These are phyloP conservation scores for Microbotryum scabiosae DNA, from an alignment of 1,284 basidiomycete genomes.

Conservation along the genomic window DNA sequence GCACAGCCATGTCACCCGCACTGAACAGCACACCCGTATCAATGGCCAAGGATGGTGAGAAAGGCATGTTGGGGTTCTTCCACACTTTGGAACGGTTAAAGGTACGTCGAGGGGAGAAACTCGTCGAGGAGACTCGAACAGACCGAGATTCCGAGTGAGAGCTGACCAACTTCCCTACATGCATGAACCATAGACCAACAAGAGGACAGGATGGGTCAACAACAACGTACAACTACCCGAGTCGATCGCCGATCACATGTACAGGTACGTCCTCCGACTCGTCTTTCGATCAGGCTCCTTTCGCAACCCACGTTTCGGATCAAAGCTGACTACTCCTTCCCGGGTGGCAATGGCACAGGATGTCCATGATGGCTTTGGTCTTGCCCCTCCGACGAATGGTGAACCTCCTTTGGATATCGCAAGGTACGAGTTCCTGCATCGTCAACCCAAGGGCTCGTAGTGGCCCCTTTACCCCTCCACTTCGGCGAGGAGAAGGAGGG, in stretches of 20 bases:
- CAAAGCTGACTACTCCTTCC: too few relatives aligned
- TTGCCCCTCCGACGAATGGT: constrained; percentile 49
- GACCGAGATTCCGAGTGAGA: constrained; percentile 2
- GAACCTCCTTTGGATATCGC: constrained; percentile 57
- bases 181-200: constrained; percentile 58
- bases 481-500: neutral
- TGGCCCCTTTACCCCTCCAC: neutral
- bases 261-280: constrained; percentile 45
- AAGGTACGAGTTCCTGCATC: constrained; percentile 45
- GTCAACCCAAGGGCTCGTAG: neutral
- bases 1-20: too few relatives aligned
- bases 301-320: too few relatives aligned
- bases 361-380: constrained; percentile 80
- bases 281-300: too few relatives aligned
- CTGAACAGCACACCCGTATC: too few relatives aligned
- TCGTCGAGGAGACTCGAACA: neutral
- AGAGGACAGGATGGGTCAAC: constrained; percentile 88
- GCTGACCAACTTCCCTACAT: neutral
- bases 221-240: constrained; percentile 53
- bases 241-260: constrained; percentile 96
- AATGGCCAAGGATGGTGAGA: neutral
- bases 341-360: constrained; percentile 38
- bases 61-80: constrained; percentile 65
- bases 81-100: constrained; percentile 80
- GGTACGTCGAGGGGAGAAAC: constrained; percentile 44